Percentiles rank a stretch among this genome's conserved stretches.
phyloP scores from a whole-genome alignment of 805 yeast genomes.

The Saccharomycopsis microspora region DNA sequence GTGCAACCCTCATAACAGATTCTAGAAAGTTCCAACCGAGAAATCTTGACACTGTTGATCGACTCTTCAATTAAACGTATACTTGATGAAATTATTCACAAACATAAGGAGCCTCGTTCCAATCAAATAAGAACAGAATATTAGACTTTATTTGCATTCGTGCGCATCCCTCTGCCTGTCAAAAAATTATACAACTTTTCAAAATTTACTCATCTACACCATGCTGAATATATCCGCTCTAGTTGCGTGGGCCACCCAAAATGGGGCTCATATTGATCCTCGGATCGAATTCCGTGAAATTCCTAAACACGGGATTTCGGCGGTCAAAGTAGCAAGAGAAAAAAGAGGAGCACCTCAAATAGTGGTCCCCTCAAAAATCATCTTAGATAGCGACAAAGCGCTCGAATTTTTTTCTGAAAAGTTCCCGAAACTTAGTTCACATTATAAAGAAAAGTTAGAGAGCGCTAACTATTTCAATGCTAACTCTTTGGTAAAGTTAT shows the following conservation, averaged over 20 bases:
- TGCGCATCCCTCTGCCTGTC: too few relatives aligned
- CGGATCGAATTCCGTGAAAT: constrained; percentile 24
- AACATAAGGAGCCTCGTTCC: too few relatives aligned
- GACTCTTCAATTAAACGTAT: too few relatives aligned
- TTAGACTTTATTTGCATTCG: too few relatives aligned
- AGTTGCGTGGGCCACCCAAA: constrained; percentile 25
- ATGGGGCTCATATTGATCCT: constrained; percentile 29
- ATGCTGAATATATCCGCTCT: too few relatives aligned
- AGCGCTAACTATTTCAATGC: not conserved
- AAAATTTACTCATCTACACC: too few relatives aligned
- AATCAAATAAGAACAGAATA: too few relatives aligned
- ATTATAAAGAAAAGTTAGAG: not conserved
- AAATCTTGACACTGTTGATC: too few relatives aligned
- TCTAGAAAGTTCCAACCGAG: too few relatives aligned
- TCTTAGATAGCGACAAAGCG: constrained; percentile 2
- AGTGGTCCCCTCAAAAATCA: constrained; percentile 4
- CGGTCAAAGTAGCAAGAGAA: constrained; percentile 18
- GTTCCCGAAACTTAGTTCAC: not conserved
- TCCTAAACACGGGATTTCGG: constrained; percentile 26
- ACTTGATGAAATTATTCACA: too few relatives aligned
- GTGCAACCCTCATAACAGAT: too few relatives aligned
- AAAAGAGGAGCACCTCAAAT: constrained; percentile 16
- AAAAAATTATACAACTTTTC: too few relatives aligned
- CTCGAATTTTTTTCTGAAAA: constrained; percentile 1
- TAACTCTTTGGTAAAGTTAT: constrained; percentile 10